Conservation (phyloP, 169 alveolate genomes). For the Amoebophrya sp. region DNA sequence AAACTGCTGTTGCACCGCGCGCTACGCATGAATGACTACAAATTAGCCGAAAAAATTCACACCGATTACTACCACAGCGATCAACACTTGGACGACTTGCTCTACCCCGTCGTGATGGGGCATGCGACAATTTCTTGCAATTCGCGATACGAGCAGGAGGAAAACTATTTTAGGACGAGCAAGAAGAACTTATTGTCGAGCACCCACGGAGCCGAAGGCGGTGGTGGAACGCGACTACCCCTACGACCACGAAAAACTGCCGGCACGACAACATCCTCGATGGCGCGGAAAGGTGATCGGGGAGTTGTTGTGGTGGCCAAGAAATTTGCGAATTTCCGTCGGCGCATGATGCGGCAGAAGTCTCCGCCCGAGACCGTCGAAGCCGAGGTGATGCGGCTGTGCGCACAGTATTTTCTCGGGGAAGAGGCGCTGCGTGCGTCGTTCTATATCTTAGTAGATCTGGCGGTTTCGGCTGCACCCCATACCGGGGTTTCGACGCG, state of each 20-base stretch:
- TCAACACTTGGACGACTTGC: not conserved
- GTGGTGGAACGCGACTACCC: too few species aligned
- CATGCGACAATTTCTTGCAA: not conserved
- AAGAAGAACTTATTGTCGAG: not conserved
- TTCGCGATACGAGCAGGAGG: not conserved
- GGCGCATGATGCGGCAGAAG: not conserved
- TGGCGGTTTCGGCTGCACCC: not conserved
- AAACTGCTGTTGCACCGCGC: not conserved
- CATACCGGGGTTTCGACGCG: not conserved
- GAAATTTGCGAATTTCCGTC: not conserved
- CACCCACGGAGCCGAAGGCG: too few species aligned
- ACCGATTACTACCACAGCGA: not conserved
- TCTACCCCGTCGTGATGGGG: too few species aligned
- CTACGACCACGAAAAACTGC: too few species aligned
- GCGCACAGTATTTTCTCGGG: not conserved
- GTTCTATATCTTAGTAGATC: not conserved
- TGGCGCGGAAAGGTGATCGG: not conserved
- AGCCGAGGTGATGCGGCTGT: not conserved
- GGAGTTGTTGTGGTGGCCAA: not conserved
- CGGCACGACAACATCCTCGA: not conserved
- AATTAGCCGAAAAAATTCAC: not conserved
- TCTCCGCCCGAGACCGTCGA: not conserved
- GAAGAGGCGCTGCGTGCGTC: not conserved
- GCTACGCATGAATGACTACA: slow-evolving; percentile 8
- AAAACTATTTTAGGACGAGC: not conserved